Evolutionary conservation across 108 stramenopile species (phyloP).

Genomic region (Chaetoceros tenuissimus): DNA sequence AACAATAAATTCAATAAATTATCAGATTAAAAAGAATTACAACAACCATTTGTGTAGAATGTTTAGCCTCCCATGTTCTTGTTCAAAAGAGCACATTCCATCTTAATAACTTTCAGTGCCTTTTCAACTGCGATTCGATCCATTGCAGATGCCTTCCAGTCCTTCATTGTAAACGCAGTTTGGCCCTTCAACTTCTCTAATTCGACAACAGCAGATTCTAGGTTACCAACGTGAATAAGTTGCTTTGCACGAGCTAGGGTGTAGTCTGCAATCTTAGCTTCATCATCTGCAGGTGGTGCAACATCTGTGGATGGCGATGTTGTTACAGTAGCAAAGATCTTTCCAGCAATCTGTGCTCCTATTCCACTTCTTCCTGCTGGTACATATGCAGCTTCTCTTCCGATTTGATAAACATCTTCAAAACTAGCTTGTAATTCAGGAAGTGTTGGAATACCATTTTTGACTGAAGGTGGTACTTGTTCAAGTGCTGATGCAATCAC

Average conservation of each 20-base stretch:
- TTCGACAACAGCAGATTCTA: constrained; percentile 60
- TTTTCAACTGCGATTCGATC: constrained; percentile 69
- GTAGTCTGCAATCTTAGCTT: constrained; percentile 45
- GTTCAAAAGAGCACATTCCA: constrained; percentile 77
- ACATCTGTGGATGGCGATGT: constrained; percentile 58
- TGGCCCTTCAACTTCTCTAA: constrained; percentile 63
- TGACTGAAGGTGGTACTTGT: constrained; percentile 38
- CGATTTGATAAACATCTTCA: constrained; percentile 44
- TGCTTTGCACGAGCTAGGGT: constrained; percentile 55
- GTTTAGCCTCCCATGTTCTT: constrained; percentile 34
- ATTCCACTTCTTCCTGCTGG: constrained; percentile 55
- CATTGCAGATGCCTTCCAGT: constrained; percentile 61
- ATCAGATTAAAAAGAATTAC: too few relatives aligned
- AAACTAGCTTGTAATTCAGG: constrained; percentile 64
- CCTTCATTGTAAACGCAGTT: constrained; percentile 57
- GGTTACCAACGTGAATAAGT: constrained; percentile 64
- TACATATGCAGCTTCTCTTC: constrained; percentile 67
- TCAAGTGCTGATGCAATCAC: constrained; percentile 47
- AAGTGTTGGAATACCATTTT: constrained; percentile 53
- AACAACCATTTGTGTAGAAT: constrained; percentile 4
- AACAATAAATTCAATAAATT: too few relatives aligned
- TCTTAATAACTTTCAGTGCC: constrained; percentile 68
- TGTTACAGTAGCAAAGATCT: constrained; percentile 57
- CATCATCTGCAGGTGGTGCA: constrained; percentile 42
- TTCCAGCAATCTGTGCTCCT: constrained; percentile 69